Evolutionary conservation across 2,329 filamentous ascomycete genomes (phyloP).

Genomic region (Aspergillus sp.): DNA sequence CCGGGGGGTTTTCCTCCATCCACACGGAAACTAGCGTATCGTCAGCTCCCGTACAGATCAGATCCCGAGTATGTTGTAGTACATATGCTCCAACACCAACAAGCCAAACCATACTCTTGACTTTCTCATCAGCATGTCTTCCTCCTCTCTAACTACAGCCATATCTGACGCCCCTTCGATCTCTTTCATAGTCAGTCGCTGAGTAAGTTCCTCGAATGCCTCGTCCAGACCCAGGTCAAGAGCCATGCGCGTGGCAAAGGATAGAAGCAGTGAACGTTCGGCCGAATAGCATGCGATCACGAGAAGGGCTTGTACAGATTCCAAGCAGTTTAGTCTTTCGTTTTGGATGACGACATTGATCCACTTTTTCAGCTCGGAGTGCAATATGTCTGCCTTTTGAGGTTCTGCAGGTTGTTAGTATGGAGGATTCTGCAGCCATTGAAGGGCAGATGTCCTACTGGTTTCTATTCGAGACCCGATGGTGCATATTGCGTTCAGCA

Average conservation of each 20-base stretch:
- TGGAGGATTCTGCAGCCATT: no score
- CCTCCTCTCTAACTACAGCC: conserved; percentile 18
- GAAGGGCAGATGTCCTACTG: conserved; percentile 13
- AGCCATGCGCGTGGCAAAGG: conserved; percentile 52
- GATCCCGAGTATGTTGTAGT: not conserved
- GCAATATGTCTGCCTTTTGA: conserved; percentile 42
- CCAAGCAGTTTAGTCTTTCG: conserved; percentile 39
- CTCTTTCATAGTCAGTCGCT: conserved; percentile 25
- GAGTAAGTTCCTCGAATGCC: conserved; percentile 40
- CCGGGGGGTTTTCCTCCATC: conserved; percentile 47
- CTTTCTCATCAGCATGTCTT: conserved; percentile 40
- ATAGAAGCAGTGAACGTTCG: conserved; percentile 50
- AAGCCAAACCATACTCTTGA: conserved; percentile 53
- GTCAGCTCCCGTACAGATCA: conserved; percentile 2
- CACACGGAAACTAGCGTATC: conserved; percentile 34
- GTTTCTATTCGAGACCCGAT: conserved; percentile 49
- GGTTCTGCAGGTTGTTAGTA: conserved; percentile 12
- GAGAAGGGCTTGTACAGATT: conserved; percentile 53
- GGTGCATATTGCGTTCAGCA: conserved; percentile 53
- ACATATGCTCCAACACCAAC: conserved; percentile 53
- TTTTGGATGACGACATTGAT: conserved; percentile 47
- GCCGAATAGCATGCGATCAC: conserved; percentile 53
- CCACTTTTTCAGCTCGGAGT: conserved; percentile 43
- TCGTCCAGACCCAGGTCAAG: conserved; percentile 48
- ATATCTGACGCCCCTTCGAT: conserved; percentile 16